A percentile compares a stretch with the other conserved stretches of the same genome.
Conservation (phyloP, 805 yeast genomes). For the Ogataea pini region DNA sequence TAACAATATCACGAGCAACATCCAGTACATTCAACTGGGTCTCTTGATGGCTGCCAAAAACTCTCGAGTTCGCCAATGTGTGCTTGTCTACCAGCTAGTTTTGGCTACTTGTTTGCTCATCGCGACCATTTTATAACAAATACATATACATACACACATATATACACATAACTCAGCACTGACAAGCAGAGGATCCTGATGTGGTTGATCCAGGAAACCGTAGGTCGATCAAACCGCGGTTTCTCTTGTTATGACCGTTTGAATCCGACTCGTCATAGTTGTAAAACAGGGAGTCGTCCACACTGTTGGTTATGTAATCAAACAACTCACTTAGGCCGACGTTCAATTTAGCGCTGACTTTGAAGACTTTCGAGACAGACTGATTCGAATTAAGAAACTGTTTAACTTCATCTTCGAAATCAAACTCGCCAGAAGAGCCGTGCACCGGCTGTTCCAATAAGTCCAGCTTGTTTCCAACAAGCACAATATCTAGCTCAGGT, state of each 20-base stretch:
- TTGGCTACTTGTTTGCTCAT: neutral
- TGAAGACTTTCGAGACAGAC: conserved; percentile 26
- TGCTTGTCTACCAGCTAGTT: neutral
- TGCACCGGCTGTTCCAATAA: conserved; percentile 36
- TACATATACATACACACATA: neutral
- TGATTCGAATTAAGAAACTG: conserved; percentile 27
- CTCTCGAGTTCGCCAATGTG: neutral
- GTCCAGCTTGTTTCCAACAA: conserved; percentile 88
- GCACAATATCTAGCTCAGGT: conserved; percentile 34
- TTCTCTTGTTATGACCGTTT: conserved; percentile 3
- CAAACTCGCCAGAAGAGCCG: conserved; percentile 19
- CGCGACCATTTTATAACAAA: neutral
- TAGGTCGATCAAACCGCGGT: conserved; percentile 28
- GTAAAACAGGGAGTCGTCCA: conserved; percentile 32
- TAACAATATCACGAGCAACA: neutral
- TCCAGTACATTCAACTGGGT: conserved; percentile 12
- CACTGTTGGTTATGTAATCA: conserved; percentile 31
- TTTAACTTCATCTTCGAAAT: conserved; percentile 23
- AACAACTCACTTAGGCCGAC: conserved; percentile 54
- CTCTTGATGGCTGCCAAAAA: conserved; percentile 1
- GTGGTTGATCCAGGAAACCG: conserved; percentile 12
- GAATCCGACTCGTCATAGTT: conserved; percentile 21
- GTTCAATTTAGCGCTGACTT: conserved; percentile 74
- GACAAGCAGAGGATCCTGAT: conserved; percentile 18
- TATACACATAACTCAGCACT: conserved; percentile 18